Conservation (phyloP, 306 rosid genomes). For the Crotalaria pallida region DNA sequence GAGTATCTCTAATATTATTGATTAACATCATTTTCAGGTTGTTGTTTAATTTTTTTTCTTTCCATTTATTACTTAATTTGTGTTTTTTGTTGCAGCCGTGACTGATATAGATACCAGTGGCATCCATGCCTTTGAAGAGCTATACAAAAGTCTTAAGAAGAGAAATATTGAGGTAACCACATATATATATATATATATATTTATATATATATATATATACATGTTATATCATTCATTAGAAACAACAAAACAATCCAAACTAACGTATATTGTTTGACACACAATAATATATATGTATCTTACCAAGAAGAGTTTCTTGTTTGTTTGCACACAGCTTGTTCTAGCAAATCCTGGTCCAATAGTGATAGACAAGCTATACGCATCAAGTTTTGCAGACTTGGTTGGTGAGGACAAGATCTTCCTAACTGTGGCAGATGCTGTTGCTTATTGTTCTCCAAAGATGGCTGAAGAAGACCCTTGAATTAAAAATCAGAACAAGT, state of each 20-base stretch:
- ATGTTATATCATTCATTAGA: not conserved
- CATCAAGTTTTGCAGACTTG: constrained; percentile 44
- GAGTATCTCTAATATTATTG: constrained; percentile 14
- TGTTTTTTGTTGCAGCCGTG: constrained; percentile 53
- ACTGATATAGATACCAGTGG: constrained; percentile 95
- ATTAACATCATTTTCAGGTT: not conserved
- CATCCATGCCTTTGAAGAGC: constrained; percentile 88
- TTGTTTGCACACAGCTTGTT: constrained; percentile 50
- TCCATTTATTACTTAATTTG: not conserved
- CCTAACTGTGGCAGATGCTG: constrained; percentile 84
- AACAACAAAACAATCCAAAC: not conserved
- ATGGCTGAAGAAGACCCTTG: constrained; percentile 53
- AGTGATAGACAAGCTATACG: constrained; percentile 76
- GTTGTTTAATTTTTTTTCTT: not conserved
- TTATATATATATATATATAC: not conserved
- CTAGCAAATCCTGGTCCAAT: constrained; percentile 80
- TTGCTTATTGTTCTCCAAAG: constrained; percentile 63
- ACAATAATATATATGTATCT: constrained; percentile 2
- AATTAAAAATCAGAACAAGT: not conserved
- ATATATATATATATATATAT: too few species aligned
- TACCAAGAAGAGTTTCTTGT: constrained; percentile 29
- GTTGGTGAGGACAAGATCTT: constrained; percentile 76
- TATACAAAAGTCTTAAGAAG: constrained; percentile 65
- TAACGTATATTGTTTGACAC: not conserved
- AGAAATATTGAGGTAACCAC: constrained; percentile 58